Evolutionary conservation across 2,329 filamentous ascomycete species (phyloP).

Genomic region (Arthrobotrys musiformis): DNA sequence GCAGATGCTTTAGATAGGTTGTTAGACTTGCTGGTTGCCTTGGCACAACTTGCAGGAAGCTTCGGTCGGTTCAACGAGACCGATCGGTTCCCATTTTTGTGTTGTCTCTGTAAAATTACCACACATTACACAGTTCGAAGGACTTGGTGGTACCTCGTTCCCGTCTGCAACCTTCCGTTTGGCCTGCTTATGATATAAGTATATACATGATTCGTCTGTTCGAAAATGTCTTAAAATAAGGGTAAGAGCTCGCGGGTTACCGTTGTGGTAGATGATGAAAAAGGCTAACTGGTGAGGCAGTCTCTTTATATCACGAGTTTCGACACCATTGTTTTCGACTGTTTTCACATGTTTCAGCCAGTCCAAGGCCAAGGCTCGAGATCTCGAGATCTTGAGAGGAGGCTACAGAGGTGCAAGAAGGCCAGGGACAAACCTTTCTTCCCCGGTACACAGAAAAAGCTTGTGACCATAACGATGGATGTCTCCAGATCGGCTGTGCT

Average conservation of each 20-base stretch:
- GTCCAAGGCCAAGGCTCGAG: background rate
- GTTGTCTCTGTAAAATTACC: conserved; percentile 35
- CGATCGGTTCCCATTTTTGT: too few relatives aligned
- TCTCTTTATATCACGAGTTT: background rate
- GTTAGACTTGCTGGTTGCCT: background rate
- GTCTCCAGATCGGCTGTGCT: conserved; percentile 22
- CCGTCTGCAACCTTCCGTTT: conserved; percentile 8
- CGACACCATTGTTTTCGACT: background rate
- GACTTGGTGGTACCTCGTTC: background rate
- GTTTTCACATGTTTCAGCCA: conserved; percentile 6
- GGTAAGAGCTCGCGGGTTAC: background rate
- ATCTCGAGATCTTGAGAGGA: conserved; percentile 7
- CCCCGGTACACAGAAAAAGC: conserved; percentile 1
- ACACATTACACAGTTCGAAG: background rate
- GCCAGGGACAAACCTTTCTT: too few relatives aligned
- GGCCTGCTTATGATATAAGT: background rate
- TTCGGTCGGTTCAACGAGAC: background rate
- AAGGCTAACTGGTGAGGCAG: conserved; percentile 45
- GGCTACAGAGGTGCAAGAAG: background rate
- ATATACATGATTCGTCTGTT: background rate
- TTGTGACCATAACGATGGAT: conserved; percentile 10
- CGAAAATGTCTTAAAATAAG: conserved; percentile 1
- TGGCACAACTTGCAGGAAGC: background rate
- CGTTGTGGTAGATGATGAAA: background rate
- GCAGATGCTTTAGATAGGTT: background rate